These are phyloP conservation scores for Trichoderma reesei DNA, from an alignment of 495 filamentous ascomycete species.

Conservation along the genomic window DNA sequence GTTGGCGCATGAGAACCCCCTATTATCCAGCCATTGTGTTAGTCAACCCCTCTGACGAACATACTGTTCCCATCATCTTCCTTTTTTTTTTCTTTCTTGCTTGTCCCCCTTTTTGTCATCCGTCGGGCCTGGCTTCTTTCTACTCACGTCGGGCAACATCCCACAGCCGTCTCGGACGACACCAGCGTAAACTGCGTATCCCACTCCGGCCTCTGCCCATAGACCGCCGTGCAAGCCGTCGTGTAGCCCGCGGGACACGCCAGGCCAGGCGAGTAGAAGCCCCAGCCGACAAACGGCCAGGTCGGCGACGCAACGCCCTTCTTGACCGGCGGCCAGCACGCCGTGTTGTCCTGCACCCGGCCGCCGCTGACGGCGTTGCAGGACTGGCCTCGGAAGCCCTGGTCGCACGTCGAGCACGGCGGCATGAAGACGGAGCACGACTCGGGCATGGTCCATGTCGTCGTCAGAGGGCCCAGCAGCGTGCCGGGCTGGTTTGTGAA, in stretches of 20 bases:
- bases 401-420: slow-evolving; percentile 3
- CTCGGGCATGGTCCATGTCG: background rate
- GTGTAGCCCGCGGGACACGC: slow-evolving; percentile 25
- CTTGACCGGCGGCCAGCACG: slow-evolving; percentile 24
- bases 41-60: background rate
- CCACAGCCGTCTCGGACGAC: slow-evolving; percentile 25
- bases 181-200: slow-evolving; percentile 23
- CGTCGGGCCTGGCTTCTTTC: too few species aligned
- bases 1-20: slow-evolving; percentile 26
- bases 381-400: background rate
- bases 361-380: background rate
- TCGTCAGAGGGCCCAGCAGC: slow-evolving; percentile 4
- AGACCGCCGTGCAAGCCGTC: slow-evolving; percentile 24
- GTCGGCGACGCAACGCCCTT: slow-evolving; percentile 15
- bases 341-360: slow-evolving; percentile 17
- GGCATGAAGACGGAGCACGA: background rate
- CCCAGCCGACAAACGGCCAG: slow-evolving; percentile 20
- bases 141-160: slow-evolving; percentile 27
- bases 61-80: background rate
- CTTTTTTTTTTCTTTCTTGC: too few species aligned
- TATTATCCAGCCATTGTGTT: slow-evolving; percentile 1
- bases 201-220: slow-evolving; percentile 23
- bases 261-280: slow-evolving; percentile 27
- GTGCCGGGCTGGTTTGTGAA: background rate
- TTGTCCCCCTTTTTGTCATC: too few species aligned